Conservation (phyloP, 768 basidiomycete species). For the Heimioporus sp. region DNA sequence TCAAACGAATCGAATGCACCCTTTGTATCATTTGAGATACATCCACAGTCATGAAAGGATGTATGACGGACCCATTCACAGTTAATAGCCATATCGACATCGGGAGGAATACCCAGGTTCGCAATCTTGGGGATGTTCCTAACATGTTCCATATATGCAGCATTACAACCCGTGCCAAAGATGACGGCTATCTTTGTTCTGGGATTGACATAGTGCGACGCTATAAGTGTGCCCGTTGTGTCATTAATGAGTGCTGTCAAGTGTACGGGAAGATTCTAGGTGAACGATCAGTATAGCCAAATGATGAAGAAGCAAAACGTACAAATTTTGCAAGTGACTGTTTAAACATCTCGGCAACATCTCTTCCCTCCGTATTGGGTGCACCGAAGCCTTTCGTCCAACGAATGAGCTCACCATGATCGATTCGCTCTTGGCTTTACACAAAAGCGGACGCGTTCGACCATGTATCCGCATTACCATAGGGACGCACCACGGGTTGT, state of each 20-base stretch:
- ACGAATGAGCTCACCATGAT: conserved; percentile 90
- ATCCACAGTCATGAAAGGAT: not conserved
- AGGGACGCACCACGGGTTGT: not conserved
- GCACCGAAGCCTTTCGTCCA: conserved; percentile 99
- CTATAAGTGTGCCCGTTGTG: conserved; percentile 96
- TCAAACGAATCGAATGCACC: conserved; percentile 97
- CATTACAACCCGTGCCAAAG: conserved; percentile 98
- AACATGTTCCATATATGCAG: conserved; percentile 94
- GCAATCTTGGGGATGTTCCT: conserved; percentile 84
- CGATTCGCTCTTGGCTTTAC: conserved; percentile 84
- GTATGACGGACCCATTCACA: conserved; percentile 80
- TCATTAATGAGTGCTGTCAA: conserved; percentile 94
- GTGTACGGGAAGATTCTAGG: conserved; percentile 76
- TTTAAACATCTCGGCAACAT: conserved; percentile 93
- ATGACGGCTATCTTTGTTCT: conserved; percentile 92
- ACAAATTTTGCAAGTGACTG: conserved; percentile 77
- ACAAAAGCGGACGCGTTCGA: too few relatives aligned
- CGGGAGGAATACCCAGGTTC: conserved; percentile 61
- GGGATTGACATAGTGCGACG: conserved; percentile 93
- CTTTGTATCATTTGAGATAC: conserved; percentile 36
- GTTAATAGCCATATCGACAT: conserved; percentile 88
- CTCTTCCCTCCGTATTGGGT: conserved; percentile 84
- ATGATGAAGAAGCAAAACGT: conserved; percentile 24
- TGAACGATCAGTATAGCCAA: not conserved
- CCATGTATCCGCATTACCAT: too few relatives aligned